Evolutionary conservation across 495 filamentous ascomycete species (phyloP).

Genomic region (Elasticomyces elasticus): DNA sequence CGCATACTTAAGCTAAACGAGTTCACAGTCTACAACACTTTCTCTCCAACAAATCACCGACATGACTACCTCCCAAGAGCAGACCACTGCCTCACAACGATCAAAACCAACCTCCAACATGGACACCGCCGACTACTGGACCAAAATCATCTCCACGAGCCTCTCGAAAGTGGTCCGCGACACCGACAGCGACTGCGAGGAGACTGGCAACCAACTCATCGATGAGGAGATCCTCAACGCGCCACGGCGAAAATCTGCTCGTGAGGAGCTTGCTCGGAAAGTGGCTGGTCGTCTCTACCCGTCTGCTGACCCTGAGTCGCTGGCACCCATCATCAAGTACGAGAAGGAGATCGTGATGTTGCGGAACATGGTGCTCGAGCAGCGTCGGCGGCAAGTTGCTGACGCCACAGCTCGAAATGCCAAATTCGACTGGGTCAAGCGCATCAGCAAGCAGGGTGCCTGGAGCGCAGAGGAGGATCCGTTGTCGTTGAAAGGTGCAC

Average conservation of each 20-base stretch:
- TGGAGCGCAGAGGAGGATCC: slow-evolving; percentile 24
- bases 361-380: slow-evolving; percentile 10
- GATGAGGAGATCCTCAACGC: background rate
- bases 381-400: slow-evolving; percentile 18
- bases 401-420: slow-evolving; percentile 12
- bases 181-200: background rate
- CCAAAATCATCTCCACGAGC: background rate
- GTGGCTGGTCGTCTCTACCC: slow-evolving; percentile 22
- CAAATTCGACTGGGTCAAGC: slow-evolving; percentile 17
- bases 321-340: slow-evolving; percentile 26
- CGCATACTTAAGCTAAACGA: no score
- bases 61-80: no score
- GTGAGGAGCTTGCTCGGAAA: slow-evolving; percentile 20
- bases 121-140: background rate
- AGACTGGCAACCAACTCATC: background rate
- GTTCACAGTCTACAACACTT: no score
- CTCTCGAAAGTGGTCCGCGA: background rate
- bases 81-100: no score
- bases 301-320: slow-evolving; percentile 9
- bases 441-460: slow-evolving; percentile 20
- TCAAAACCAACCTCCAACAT: background rate
- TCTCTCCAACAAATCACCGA: no score
- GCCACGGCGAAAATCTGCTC: slow-evolving; percentile 21
- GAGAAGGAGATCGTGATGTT: slow-evolving; percentile 25
- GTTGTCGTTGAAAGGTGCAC: slow-evolving; percentile 19